Evolutionary conservation across 2,329 filamentous ascomycete species (phyloP).

Genomic region (Diaporthe australafricana): DNA sequence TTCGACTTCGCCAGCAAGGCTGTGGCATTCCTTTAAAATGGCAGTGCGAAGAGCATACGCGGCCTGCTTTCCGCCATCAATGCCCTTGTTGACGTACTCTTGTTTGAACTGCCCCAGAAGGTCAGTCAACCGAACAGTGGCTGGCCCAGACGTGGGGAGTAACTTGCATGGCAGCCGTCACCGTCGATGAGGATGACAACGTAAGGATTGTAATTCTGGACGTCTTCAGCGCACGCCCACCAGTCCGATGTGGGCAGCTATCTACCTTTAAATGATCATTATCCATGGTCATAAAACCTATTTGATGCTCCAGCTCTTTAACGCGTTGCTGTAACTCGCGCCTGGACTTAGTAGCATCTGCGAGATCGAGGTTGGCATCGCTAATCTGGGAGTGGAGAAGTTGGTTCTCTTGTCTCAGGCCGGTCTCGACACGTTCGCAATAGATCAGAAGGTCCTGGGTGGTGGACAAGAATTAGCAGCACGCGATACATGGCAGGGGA

Average conservation of each 20-base stretch:
- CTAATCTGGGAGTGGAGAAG: conserved; percentile 54
- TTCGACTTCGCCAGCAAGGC: conserved; percentile 63
- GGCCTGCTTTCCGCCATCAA: conserved; percentile 66
- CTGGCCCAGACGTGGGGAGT: conserved; percentile 32
- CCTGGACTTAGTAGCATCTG: conserved; percentile 59
- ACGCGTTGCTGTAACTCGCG: conserved; percentile 63
- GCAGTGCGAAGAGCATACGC: conserved; percentile 61
- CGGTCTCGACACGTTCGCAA: conserved; percentile 56
- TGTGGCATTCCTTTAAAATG: conserved; percentile 59
- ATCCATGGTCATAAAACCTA: conserved; percentile 50
- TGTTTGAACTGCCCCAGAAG: conserved; percentile 64
- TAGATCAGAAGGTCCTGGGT: conserved; percentile 61
- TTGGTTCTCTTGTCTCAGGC: conserved; percentile 57
- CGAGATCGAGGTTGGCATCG: conserved; percentile 61
- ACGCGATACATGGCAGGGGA: background rate
- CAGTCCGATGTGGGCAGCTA: conserved; percentile 34
- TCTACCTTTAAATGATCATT: conserved; percentile 61
- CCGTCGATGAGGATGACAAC: conserved; percentile 72
- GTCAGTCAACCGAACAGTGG: background rate
- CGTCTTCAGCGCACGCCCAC: conserved; percentile 39
- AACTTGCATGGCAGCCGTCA: conserved; percentile 56
- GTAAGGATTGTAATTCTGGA: conserved; percentile 67
- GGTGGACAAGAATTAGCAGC: background rate
- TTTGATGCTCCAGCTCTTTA: conserved; percentile 51
- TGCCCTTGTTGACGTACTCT: conserved; percentile 63